phyloP scores from a whole-genome alignment of 2,329 filamentous ascomycete genomes.

The Colletotrichum sojae region DNA sequence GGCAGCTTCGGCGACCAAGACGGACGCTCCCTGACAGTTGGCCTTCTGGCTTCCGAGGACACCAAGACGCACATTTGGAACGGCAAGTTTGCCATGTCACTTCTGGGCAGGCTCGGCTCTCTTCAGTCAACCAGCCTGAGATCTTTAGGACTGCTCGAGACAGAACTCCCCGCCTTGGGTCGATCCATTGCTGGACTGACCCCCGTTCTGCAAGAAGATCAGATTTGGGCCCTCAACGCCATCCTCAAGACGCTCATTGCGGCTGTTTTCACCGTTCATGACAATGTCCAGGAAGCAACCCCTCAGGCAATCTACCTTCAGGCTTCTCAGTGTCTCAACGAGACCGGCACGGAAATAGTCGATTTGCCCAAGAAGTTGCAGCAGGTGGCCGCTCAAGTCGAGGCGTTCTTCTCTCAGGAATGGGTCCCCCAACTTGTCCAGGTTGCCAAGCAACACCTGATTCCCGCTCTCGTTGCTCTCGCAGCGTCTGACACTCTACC shows the following conservation, averaged over 20 bases:
- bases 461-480: conserved; percentile 62
- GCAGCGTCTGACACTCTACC: conserved; percentile 50
- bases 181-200: conserved; percentile 67
- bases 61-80: conserved; percentile 51
- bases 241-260: conserved; percentile 63
- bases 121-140: conserved; percentile 69
- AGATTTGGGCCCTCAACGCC: conserved; percentile 63
- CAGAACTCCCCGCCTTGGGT: conserved; percentile 74
- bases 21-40: conserved; percentile 32
- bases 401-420: conserved; percentile 55
- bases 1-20: conserved; percentile 30
- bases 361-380: conserved; percentile 7
- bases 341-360: not conserved
- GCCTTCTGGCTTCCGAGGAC: conserved; percentile 34
- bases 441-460: conserved; percentile 58
- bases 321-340: conserved; percentile 3
- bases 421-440: conserved; percentile 53
- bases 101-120: conserved; percentile 69
- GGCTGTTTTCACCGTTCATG: conserved; percentile 58
- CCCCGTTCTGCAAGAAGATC: conserved; percentile 63
- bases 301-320: conserved; percentile 17
- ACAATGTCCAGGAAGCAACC: conserved; percentile 42
- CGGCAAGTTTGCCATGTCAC: conserved; percentile 56
- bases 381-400: conserved; percentile 18
- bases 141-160: conserved; percentile 74